Evolutionary conservation across 495 filamentous ascomycete species (phyloP).

Genomic region (Hypoxylon intermedium): DNA sequence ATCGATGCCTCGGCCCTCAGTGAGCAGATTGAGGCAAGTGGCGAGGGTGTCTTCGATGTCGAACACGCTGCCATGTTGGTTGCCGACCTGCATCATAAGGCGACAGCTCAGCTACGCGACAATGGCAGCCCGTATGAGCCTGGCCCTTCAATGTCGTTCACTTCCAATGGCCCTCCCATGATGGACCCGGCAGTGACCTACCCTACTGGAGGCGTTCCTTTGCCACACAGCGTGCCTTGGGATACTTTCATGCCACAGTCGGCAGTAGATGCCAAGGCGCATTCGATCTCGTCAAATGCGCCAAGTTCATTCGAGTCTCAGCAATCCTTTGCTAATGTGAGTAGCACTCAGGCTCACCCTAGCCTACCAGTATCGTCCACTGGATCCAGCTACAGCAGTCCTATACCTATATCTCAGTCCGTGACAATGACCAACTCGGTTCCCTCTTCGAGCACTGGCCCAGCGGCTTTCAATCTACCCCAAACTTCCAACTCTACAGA

Average conservation of each 20-base stretch:
- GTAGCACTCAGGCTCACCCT: slow-evolving; percentile 60
- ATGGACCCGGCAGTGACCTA: slow-evolving; percentile 77
- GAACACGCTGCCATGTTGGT: slow-evolving; percentile 99
- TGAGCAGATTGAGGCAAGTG: slow-evolving; percentile 93
- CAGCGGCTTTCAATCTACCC: slow-evolving; percentile 70
- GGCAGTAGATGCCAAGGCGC: slow-evolving; percentile 69
- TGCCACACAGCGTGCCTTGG: slow-evolving; percentile 74
- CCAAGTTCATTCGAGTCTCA: slow-evolving; percentile 73
- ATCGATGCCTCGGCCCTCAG: slow-evolving; percentile 82
- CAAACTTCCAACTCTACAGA: slow-evolving; percentile 62
- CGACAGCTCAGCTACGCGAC: slow-evolving; percentile 78
- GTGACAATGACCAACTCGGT: slow-evolving; percentile 73
- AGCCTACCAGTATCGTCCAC: slow-evolving; percentile 71
- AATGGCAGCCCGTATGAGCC: slow-evolving; percentile 65
- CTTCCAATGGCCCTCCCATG: slow-evolving; percentile 69
- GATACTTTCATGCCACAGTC: slow-evolving; percentile 76
- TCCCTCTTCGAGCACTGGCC: slow-evolving; percentile 70
- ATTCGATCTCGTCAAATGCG: slow-evolving; percentile 68
- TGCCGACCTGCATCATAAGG: slow-evolving; percentile 97
- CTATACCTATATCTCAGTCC: slow-evolving; percentile 69
- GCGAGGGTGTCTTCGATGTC: slow-evolving; percentile 94
- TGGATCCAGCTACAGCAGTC: slow-evolving; percentile 67
- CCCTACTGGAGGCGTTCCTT: slow-evolving; percentile 72
- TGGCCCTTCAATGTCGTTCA: slow-evolving; percentile 74
- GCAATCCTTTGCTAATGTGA: slow-evolving; percentile 61